phyloP scores from a whole-genome alignment of 1,284 basidiomycete genomes.

The Athelia psychrophila region DNA sequence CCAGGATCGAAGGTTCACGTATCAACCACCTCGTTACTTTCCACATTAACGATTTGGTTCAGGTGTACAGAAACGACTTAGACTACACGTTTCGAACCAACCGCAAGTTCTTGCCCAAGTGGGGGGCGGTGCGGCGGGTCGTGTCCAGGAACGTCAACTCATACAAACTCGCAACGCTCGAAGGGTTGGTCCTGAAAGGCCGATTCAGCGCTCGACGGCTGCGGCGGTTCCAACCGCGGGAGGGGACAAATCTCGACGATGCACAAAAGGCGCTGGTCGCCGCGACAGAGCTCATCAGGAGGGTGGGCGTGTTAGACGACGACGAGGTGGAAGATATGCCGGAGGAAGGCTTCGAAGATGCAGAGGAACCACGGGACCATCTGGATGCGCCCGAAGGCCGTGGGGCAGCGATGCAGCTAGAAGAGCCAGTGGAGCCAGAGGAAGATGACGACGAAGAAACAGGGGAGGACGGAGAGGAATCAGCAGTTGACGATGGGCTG shows the following conservation, averaged over 20 bases:
- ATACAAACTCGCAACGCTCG: conserved; percentile 5
- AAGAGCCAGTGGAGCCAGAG: too few relatives aligned
- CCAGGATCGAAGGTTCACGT: conserved; percentile 7
- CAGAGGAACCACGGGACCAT: too few relatives aligned
- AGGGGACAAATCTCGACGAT: background rate
- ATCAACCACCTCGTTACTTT: conserved; percentile 20
- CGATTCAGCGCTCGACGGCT: background rate
- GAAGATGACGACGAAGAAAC: too few relatives aligned
- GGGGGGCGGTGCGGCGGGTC: conserved; percentile 18
- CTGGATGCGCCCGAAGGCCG: too few relatives aligned
- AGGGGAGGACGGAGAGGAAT: too few relatives aligned
- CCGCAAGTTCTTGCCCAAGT: conserved; percentile 22
- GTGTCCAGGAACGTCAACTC: conserved; percentile 11
- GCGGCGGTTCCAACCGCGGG: background rate
- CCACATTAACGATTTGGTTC: conserved; percentile 24
- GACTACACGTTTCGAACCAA: conserved; percentile 23
- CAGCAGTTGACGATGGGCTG: too few relatives aligned
- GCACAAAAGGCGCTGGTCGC: too few relatives aligned
- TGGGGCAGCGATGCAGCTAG: too few relatives aligned
- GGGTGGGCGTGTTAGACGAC: too few relatives aligned
- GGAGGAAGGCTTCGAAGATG: too few relatives aligned
- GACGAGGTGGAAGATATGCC: too few relatives aligned
- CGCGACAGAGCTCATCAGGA: too few relatives aligned
- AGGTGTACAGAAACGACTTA: conserved; percentile 24
- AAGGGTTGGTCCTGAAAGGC: background rate